These are phyloP conservation scores for Aphanomyces euteiches DNA, from an alignment of 352 stramenopile genomes.

Conservation along the genomic window DNA sequence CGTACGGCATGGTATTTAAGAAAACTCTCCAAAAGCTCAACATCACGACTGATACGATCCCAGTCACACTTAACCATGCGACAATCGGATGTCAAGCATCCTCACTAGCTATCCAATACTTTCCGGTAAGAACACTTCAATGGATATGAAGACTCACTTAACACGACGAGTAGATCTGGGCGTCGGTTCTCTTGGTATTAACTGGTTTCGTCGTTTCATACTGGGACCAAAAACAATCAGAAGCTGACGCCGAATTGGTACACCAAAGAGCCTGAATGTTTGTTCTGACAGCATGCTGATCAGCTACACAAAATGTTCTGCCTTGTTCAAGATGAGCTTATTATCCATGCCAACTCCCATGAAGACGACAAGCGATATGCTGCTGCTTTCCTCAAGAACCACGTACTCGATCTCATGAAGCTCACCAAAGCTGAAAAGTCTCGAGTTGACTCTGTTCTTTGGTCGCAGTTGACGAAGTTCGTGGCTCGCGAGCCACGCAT, in stretches of 20 bases:
- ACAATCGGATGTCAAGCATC: constrained; percentile 3
- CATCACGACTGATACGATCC: background rate
- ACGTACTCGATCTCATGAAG: constrained; percentile 22
- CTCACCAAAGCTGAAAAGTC: constrained; percentile 5
- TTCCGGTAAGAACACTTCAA: constrained; percentile 16
- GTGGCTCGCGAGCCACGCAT: constrained; percentile 11
- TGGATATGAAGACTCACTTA: background rate
- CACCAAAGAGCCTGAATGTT: background rate
- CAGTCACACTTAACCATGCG: constrained; percentile 10
- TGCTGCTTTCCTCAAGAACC: constrained; percentile 6
- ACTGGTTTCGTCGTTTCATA: background rate
- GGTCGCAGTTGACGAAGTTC: background rate
- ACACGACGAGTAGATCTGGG: constrained; percentile 20
- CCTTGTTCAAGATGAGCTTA: constrained; percentile 27
- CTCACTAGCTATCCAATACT: constrained; percentile 10
- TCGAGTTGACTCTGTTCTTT: constrained; percentile 13
- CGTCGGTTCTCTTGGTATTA: constrained; percentile 2
- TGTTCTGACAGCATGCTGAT: background rate
- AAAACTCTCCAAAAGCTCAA: constrained; percentile 14
- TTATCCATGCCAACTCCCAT: constrained; percentile 1
- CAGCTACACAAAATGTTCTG: constrained; percentile 18
- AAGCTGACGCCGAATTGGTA: constrained; percentile 17
- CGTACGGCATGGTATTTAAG: constrained; percentile 9
- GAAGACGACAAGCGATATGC: constrained; percentile 15
- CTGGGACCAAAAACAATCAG: constrained; percentile 6